A percentile compares a stretch with the other conserved stretches of the same genome.
phyloP scores from a whole-genome alignment of 2,329 filamentous ascomycete species.

The Colletotrichum sp. region DNA sequence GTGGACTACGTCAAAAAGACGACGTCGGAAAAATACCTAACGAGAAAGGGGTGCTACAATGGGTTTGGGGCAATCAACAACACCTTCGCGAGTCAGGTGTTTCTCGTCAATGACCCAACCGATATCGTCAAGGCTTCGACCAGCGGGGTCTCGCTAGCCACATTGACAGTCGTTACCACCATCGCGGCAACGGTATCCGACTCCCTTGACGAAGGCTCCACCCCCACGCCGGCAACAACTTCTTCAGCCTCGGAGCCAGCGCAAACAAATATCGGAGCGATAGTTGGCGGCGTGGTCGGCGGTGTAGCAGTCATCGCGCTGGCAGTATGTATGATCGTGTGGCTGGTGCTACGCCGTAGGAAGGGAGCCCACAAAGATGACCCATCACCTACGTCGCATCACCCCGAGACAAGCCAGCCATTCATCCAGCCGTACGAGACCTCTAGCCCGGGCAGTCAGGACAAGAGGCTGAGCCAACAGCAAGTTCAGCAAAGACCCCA shows the following conservation, averaged over 20 bases:
- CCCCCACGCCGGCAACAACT: neutral
- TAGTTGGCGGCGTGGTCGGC: neutral
- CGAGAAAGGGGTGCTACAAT: no score
- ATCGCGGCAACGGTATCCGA: no score
- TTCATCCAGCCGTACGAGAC: neutral
- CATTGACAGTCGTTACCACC: no score
- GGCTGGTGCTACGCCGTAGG: neutral
- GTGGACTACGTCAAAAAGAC: no score
- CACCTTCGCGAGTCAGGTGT: no score
- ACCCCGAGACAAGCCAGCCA: neutral
- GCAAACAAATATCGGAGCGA: accelerated
- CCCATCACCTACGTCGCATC: accelerated
- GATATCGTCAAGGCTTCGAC: no score
- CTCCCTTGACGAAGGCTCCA: no score
- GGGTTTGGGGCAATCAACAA: no score
- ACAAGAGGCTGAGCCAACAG: neutral
- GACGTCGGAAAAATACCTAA: no score
- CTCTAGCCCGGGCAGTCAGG: neutral
- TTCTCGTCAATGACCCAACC: no score
- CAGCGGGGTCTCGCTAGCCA: no score
- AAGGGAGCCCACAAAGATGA: accelerated
- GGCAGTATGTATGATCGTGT: neutral
- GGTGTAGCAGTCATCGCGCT: neutral
- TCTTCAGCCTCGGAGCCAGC: neutral
- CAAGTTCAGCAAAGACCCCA: neutral